Percentiles rank a stretch among this genome's conserved stretches.
These are phyloP conservation scores for Ophiostoma sp. DNA, from an alignment of 2,329 filamentous ascomycete genomes.

Conservation along the genomic window DNA sequence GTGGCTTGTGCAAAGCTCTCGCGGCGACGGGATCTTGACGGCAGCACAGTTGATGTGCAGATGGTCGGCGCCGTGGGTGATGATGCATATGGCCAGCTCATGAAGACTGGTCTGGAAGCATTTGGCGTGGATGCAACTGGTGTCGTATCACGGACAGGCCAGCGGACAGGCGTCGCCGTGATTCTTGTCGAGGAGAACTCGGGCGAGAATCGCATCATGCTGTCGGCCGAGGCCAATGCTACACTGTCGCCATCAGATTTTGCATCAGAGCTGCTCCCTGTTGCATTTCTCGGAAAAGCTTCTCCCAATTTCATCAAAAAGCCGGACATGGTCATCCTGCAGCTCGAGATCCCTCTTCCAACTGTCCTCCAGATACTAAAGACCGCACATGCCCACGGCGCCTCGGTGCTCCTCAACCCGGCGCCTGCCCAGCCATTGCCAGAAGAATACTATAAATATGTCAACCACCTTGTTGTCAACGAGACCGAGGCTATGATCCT, in stretches of 20 bases:
- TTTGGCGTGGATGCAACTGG: conserved; percentile 58
- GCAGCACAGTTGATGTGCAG: conserved; percentile 44
- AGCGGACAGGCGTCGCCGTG: conserved; percentile 67
- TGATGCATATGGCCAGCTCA: conserved; percentile 58
- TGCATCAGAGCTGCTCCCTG: neutral
- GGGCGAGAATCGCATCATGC: conserved; percentile 71
- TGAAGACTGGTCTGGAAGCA: conserved; percentile 53
- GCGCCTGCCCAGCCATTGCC: conserved; percentile 57
- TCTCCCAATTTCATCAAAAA: conserved; percentile 32
- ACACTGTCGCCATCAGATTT: conserved; percentile 31
- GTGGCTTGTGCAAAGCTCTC: conserved; percentile 82
- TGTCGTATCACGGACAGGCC: conserved; percentile 40
- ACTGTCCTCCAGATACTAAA: conserved; percentile 48
- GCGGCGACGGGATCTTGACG: conserved; percentile 40
- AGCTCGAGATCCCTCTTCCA: conserved; percentile 54
- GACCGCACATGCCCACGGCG: conserved; percentile 36
- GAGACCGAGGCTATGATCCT: conserved; percentile 66
- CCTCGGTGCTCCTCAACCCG: conserved; percentile 65
- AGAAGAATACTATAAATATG: conserved; percentile 31
- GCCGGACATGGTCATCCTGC: conserved; percentile 52
- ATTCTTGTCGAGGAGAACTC: conserved; percentile 69
- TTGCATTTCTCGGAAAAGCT: conserved; percentile 31
- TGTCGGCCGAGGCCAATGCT: conserved; percentile 67
- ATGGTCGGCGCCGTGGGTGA: conserved; percentile 74
- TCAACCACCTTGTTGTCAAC: conserved; percentile 67